Percentiles rank a stretch among this genome's conserved stretches.
These are phyloP conservation scores for Gnomoniopsis sp. DNA, from an alignment of 2,329 filamentous ascomycete genomes.

Conservation along the genomic window DNA sequence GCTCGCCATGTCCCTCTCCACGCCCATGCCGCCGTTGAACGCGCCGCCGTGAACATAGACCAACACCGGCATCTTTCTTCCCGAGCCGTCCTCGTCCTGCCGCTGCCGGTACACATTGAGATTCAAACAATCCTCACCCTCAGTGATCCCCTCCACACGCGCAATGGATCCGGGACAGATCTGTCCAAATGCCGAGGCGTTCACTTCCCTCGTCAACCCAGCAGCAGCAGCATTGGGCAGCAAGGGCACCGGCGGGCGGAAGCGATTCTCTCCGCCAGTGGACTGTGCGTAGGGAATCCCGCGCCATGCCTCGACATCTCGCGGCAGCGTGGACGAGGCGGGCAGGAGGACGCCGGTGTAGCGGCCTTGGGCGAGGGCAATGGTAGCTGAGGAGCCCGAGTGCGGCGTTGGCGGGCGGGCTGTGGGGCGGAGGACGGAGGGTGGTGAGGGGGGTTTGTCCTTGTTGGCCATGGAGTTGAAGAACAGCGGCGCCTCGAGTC, in stretches of 20 bases:
- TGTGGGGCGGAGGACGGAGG: slow-evolving; percentile 10
- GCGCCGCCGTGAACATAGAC: slow-evolving; percentile 62
- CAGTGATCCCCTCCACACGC: slow-evolving; percentile 22
- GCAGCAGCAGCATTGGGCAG: slow-evolving; percentile 2
- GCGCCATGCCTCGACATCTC: slow-evolving; percentile 43
- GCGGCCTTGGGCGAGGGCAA: slow-evolving; percentile 36
- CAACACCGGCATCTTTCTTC: slow-evolving; percentile 41
- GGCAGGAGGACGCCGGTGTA: slow-evolving; percentile 35
- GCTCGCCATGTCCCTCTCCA: slow-evolving; percentile 57
- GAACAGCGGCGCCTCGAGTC: neutral
- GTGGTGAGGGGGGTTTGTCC: neutral
- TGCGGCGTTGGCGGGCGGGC: slow-evolving; percentile 4
- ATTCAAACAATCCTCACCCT: slow-evolving; percentile 51
- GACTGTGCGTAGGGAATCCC: slow-evolving; percentile 47
- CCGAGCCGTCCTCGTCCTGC: slow-evolving; percentile 16
- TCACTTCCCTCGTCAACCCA: slow-evolving; percentile 21
- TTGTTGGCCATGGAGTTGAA: slow-evolving; percentile 5
- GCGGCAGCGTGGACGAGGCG: slow-evolving; percentile 31
- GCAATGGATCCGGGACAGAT: slow-evolving; percentile 34
- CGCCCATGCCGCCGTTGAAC: slow-evolving; percentile 53
- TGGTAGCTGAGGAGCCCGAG: slow-evolving; percentile 19
- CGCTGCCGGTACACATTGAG: slow-evolving; percentile 45
- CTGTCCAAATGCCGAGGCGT: slow-evolving; percentile 34
- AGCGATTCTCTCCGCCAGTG: slow-evolving; percentile 41
- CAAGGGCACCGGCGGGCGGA: slow-evolving; percentile 38